These are phyloP conservation scores for Peziza echinospora DNA, from an alignment of 495 filamentous ascomycete species.

Conservation along the genomic window DNA sequence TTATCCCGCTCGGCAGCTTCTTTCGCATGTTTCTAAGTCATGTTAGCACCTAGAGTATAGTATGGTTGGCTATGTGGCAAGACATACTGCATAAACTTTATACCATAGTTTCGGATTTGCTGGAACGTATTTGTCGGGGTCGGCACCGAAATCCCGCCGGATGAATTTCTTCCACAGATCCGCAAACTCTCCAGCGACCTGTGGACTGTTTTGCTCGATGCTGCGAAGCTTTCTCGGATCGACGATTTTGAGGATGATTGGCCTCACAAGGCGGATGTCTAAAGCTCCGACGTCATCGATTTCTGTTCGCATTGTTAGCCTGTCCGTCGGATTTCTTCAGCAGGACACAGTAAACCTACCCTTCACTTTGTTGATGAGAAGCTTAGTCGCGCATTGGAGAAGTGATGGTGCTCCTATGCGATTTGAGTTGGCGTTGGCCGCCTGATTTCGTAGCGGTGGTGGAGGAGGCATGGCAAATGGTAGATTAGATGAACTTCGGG, in stretches of 20 bases:
- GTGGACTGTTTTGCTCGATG: background rate
- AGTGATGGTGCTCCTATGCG: background rate
- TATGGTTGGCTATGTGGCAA: too few species aligned
- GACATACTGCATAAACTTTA: background rate
- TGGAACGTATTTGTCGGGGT: background rate
- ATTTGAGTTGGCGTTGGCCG: too few species aligned
- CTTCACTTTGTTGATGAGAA: background rate
- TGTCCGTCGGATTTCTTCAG: background rate
- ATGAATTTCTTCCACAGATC: background rate
- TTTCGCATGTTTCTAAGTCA: too few species aligned
- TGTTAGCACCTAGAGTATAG: too few species aligned
- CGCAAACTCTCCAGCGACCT: background rate
- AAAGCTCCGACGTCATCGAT: background rate
- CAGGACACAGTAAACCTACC: background rate
- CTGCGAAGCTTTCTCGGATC: background rate
- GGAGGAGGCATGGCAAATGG: too few species aligned
- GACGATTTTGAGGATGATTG: background rate
- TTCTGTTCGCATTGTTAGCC: background rate
- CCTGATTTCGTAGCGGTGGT: too few species aligned
- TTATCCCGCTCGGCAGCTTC: too few species aligned
- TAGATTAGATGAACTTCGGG: too few species aligned
- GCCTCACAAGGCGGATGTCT: background rate
- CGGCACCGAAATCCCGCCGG: background rate
- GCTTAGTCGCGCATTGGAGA: background rate
- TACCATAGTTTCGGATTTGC: background rate